Percentiles rank a stretch among this genome's conserved stretches.
Conservation (phyloP, 1,139 yeast genomes). For the Candida sanyaensis region DNA sequence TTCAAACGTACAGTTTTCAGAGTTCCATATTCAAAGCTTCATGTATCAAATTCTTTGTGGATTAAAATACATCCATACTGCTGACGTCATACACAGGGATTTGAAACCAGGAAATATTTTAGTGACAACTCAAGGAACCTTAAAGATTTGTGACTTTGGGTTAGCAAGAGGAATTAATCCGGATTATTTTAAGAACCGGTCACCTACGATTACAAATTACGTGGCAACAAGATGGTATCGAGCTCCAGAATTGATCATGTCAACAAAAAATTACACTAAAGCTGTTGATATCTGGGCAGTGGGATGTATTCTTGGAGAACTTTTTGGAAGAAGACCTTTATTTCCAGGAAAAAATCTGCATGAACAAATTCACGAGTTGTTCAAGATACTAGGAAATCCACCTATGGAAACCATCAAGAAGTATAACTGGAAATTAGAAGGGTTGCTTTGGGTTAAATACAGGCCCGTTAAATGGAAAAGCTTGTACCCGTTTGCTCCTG, state of each 20-base stretch:
- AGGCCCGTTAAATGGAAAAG: slow-evolving; percentile 46
- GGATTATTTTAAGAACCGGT: slow-evolving; percentile 36
- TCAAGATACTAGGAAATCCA: slow-evolving; percentile 66
- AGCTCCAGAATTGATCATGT: slow-evolving; percentile 85
- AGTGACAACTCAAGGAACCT: slow-evolving; percentile 66
- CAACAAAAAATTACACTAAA: slow-evolving; percentile 54
- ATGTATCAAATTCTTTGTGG: slow-evolving; percentile 81
- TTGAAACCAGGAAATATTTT: slow-evolving; percentile 83
- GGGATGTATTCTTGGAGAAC: slow-evolving; percentile 77
- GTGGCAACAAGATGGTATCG: slow-evolving; percentile 97
- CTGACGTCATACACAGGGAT: slow-evolving; percentile 83
- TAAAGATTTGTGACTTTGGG: slow-evolving; percentile 88
- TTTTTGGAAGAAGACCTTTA: slow-evolving; percentile 72
- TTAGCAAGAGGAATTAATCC: slow-evolving; percentile 72
- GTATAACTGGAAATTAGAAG: slow-evolving; percentile 29
- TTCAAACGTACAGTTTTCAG: slow-evolving; percentile 76
- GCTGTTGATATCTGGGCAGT: slow-evolving; percentile 80
- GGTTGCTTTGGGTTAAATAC: slow-evolving; percentile 14
- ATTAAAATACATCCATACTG: slow-evolving; percentile 79
- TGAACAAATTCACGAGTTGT: slow-evolving; percentile 65
- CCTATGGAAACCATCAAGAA: slow-evolving; percentile 34
- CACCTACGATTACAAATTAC: slow-evolving; percentile 66
- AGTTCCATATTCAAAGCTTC: slow-evolving; percentile 76
- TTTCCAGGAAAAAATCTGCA: slow-evolving; percentile 69
- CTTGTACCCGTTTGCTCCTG: slow-evolving; percentile 61